A percentile compares a stretch with the other conserved stretches of the same genome.
Conservation (phyloP, 2,329 filamentous ascomycete species). For the Cladosporium sp. region DNA sequence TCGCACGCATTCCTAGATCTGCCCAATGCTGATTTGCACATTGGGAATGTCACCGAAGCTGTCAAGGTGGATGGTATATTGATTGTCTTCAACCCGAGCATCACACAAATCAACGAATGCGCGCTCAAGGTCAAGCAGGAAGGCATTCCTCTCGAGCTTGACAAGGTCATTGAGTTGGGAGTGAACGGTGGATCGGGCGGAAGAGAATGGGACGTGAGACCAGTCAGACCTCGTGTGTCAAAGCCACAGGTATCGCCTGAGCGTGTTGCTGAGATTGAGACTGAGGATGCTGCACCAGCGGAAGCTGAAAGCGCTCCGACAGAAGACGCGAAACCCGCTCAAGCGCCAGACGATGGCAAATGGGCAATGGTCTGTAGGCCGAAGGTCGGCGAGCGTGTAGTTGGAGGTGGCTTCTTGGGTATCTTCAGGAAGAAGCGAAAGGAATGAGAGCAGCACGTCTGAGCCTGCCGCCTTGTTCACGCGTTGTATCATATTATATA, state of each 20-base stretch:
- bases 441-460: background rate
- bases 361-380: conserved; percentile 35
- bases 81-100: conserved; percentile 69
- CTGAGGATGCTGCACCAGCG: background rate
- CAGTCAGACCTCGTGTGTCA: conserved; percentile 37
- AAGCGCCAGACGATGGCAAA: conserved; percentile 13
- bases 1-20: conserved; percentile 71
- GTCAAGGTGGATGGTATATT: conserved; percentile 62
- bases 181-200: conserved; percentile 49
- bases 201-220: conserved; percentile 61
- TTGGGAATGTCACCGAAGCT: conserved; percentile 51
- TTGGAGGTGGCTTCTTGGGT: conserved; percentile 37
- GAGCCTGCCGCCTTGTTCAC: too few relatives aligned
- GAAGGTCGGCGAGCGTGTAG: conserved; percentile 36
- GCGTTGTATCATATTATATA: background rate
- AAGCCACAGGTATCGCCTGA: background rate
- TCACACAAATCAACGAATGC: conserved; percentile 71
- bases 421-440: conserved; percentile 29
- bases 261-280: background rate
- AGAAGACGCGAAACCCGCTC: background rate
- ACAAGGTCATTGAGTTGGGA: conserved; percentile 57
- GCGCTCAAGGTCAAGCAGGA: conserved; percentile 52
- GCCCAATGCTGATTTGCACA: conserved; percentile 55
- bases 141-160: conserved; percentile 53
- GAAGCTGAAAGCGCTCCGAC: background rate